Base-by-base conservation (phyloP, 192 early-diverging fungal species). In the Obelidium mucronatum region DNA sequence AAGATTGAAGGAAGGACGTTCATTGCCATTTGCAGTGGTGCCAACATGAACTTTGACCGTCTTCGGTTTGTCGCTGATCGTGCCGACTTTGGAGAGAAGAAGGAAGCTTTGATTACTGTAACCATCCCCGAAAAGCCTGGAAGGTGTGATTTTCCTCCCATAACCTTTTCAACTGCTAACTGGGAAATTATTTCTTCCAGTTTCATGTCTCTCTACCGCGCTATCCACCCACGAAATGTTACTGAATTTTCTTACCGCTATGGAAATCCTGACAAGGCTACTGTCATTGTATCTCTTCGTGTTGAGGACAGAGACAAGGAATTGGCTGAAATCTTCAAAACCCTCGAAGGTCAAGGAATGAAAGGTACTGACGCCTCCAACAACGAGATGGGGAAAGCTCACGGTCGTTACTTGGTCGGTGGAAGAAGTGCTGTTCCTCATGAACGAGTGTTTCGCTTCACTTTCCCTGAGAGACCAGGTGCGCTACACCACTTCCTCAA, bases 31-130 rank as follows among this genome's bases (percentile, higher is more conserved):
- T 88, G 92, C 34, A 93, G 92, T 19, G 98, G 98, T 19, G 98
- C 98, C 44, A 99, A 99, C 85, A 97, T 98, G 91, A 97, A 99
- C 81, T 99, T 98, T 90, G 96, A 97, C 79, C 91, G 96, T 1
- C 85, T 99, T n/a, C 90, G 96, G 48, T 98, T 98, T 75, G 96
- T 99, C 1, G 95, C 96, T 19, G 96, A 99, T 79, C 92, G 98
- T 60, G 95, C 98, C 2, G 90, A 93, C 3, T 80, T 98, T n/a
- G 97, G 98, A 59, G 98, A 99, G 80, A 85, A 93, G 39, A 85
- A 80, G 54, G 98, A 99, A 80, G 98, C 91, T 1, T 88, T 99
- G n/a, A 85, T 95, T 35, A 92, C 90, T 2, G 94, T 95, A 5
- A 90, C 92, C n/a, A 96, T 98, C 34, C 96, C 97, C n/a, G 97